phyloP scores from a whole-genome alignment of 2,329 filamentous ascomycete genomes.

The Thielaviopsis populi region DNA sequence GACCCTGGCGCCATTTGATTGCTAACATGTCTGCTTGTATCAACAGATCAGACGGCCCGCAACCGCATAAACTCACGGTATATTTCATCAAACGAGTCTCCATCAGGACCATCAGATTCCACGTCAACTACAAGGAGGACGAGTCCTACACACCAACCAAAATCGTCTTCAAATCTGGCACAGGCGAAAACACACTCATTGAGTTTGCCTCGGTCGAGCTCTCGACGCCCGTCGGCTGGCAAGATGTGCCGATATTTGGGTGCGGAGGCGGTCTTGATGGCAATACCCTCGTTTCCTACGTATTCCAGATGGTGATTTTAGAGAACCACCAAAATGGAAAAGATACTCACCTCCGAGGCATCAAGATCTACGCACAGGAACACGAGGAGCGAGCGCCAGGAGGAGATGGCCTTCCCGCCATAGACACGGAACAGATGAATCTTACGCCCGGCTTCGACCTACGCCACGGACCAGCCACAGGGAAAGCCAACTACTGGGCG shows the following conservation, averaged over 20 bases:
- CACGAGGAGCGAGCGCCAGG: slow-evolving; percentile 25
- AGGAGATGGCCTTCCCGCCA: slow-evolving; percentile 10
- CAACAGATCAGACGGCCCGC: slow-evolving; percentile 60
- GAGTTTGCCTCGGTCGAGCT: slow-evolving; percentile 73
- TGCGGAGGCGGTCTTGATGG: slow-evolving; percentile 46
- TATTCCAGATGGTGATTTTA: slow-evolving; percentile 77
- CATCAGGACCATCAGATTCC: slow-evolving; percentile 65
- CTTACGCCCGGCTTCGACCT: neutral
- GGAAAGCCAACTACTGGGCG: neutral
- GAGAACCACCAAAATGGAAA: slow-evolving; percentile 99
- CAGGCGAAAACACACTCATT: slow-evolving; percentile 78
- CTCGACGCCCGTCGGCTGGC: slow-evolving; percentile 72
- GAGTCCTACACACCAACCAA: slow-evolving; percentile 95
- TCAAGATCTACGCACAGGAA: slow-evolving; percentile 65
- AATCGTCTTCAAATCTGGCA: slow-evolving; percentile 77
- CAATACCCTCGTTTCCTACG: slow-evolving; percentile 69
- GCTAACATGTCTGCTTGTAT: slow-evolving; percentile 9
- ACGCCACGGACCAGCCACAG: neutral
- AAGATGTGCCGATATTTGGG: slow-evolving; percentile 54
- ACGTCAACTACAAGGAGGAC: slow-evolving; percentile 80
- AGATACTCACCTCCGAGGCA: slow-evolving; percentile 87
- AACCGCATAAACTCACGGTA: slow-evolving; percentile 68
- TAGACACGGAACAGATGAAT: slow-evolving; percentile 7
- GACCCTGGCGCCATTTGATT: neutral
- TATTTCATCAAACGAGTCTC: slow-evolving; percentile 74